phyloP scores from a whole-genome alignment of 2,329 filamentous ascomycete genomes.

The Clarireedia sp. region DNA sequence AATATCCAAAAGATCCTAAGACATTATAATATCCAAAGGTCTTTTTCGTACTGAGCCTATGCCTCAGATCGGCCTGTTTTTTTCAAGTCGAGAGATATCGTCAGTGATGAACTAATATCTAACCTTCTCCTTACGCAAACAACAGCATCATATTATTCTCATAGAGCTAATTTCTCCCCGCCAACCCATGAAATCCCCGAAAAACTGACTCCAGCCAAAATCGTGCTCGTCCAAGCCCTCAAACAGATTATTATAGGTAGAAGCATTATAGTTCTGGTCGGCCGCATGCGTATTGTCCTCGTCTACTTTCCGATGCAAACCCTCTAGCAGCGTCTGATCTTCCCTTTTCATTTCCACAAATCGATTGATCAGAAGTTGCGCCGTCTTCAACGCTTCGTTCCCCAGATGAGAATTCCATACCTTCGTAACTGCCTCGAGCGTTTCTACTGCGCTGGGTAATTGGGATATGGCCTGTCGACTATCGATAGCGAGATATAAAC shows the following conservation, averaged over 20 bases:
- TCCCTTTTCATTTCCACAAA: conserved; percentile 14
- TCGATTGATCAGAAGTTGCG: conserved; percentile 17
- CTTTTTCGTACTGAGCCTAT: no score
- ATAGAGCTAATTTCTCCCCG: not conserved
- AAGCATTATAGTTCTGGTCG: not conserved
- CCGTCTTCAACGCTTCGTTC: conserved; percentile 20
- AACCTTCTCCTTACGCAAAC: no score
- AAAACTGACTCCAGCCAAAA: conserved; percentile 2
- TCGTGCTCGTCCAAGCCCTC: not conserved
- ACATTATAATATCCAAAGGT: no score
- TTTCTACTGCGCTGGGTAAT: conserved; percentile 15
- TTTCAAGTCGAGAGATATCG: no score
- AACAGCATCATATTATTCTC: not conserved
- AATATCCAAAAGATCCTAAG: no score
- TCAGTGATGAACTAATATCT: no score
- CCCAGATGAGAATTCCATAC: conserved; percentile 16
- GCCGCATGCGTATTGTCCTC: not conserved
- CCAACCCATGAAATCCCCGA: not conserved
- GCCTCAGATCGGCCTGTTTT: no score
- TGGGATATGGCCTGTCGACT: conserved; percentile 16
- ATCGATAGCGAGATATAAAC: conserved; percentile 16
- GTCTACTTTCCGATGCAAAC: conserved; percentile 14
- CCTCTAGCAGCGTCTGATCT: conserved; percentile 13
- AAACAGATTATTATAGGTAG: not conserved
- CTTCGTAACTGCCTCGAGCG: conserved; percentile 12